These are phyloP conservation scores for Pseudozyma tsukubaensis DNA, from an alignment of 1,284 basidiomycete species.

Conservation along the genomic window DNA sequence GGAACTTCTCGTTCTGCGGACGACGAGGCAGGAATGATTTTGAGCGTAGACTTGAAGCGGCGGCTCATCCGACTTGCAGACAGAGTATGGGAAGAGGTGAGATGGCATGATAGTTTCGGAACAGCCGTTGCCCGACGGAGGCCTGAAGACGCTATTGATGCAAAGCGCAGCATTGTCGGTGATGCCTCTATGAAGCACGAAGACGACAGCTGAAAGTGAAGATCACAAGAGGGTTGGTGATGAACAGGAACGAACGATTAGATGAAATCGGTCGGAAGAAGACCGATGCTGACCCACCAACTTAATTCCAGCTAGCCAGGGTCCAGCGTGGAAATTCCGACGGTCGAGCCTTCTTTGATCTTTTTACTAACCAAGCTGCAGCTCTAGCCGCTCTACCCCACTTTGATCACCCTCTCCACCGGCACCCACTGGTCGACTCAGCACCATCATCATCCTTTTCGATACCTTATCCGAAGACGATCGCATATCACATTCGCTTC, in stretches of 20 bases:
- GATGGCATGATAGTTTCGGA: neutral
- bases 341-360: too few species aligned
- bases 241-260: neutral
- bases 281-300: constrained; percentile 4
- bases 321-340: too few species aligned
- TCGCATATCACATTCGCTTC: too few species aligned
- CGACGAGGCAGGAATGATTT: constrained; percentile 17
- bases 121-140: constrained; percentile 3
- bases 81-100: neutral
- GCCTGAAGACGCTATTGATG: constrained; percentile 15
- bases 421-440: too few species aligned
- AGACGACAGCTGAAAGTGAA: constrained; percentile 1
- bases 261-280: neutral
- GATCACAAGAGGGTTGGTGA: neutral
- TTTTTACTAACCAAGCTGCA: too few species aligned
- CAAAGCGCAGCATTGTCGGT: constrained; percentile 20
- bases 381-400: too few species aligned
- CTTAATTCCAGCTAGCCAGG: neutral
- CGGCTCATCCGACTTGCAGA: constrained; percentile 7
- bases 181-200: neutral
- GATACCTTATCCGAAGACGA: too few species aligned
- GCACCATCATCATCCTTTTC: too few species aligned
- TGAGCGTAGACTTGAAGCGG: constrained; percentile 35
- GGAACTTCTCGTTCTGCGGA: constrained; percentile 55
- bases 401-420: too few species aligned